phyloP scores from a whole-genome alignment of 2,329 filamentous ascomycete genomes.

The Trichoderma sp. region DNA sequence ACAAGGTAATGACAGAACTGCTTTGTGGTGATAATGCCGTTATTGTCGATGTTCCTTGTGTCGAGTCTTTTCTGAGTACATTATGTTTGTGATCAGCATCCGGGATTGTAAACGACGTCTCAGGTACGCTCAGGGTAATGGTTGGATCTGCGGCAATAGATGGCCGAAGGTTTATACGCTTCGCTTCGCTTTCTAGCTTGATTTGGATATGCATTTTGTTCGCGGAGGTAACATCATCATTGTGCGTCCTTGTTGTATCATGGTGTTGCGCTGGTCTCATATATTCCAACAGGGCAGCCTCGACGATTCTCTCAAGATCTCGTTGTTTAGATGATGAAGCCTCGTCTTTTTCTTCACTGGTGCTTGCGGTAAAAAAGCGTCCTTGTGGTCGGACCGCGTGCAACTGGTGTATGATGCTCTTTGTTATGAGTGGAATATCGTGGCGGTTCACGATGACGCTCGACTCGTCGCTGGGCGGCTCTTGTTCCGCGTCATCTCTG shows the following conservation, averaged over 20 bases:
- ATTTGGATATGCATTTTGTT: slow-evolving; percentile 29
- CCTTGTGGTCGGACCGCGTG: not conserved
- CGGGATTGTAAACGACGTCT: slow-evolving; percentile 38
- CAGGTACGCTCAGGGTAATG: slow-evolving; percentile 42
- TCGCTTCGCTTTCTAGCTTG: slow-evolving; percentile 32
- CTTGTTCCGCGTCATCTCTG: not conserved
- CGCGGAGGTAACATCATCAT: not conserved
- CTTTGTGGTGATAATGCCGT: slow-evolving; percentile 40
- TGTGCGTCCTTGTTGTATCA: not conserved
- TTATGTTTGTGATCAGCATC: slow-evolving; percentile 33
- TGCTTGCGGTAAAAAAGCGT: not conserved
- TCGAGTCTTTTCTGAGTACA: slow-evolving; percentile 32
- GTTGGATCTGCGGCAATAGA: slow-evolving; percentile 38
- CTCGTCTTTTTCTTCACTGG: not conserved
- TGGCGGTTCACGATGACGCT: slow-evolving; percentile 1
- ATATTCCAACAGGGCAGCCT: slow-evolving; percentile 6
- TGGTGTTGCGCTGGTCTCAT: not conserved
- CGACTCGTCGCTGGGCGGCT: not conserved
- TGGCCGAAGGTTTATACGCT: slow-evolving; percentile 36
- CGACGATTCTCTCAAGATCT: not conserved
- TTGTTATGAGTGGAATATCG: slow-evolving; percentile 11
- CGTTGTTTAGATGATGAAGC: not conserved
- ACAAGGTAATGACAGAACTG: slow-evolving; percentile 41
- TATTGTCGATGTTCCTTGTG: slow-evolving; percentile 31
- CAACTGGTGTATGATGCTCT: slow-evolving; percentile 8